Evolutionary conservation across 1,139 yeast genomes (phyloP).

Genomic region (Blastobotrys petasosporus): DNA sequence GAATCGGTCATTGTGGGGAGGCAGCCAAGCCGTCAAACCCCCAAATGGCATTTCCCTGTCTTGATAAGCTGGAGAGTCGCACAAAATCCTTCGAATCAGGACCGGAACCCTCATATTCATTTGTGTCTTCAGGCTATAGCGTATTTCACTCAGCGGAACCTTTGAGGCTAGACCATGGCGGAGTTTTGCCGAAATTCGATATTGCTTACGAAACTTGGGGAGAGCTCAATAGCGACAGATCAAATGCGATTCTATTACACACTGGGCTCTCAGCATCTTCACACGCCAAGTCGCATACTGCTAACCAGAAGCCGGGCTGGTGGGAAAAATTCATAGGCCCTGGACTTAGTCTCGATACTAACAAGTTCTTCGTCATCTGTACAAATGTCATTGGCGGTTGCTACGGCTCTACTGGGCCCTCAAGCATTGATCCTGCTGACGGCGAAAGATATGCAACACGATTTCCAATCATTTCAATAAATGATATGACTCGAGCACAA

Average conservation of each 20-base stretch:
- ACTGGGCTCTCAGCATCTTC: constrained; percentile 93
- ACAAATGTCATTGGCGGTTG: constrained; percentile 93
- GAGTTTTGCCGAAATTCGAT: constrained; percentile 63
- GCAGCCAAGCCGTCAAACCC: constrained; percentile 39
- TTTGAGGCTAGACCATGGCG: constrained; percentile 75
- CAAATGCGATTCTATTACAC: constrained; percentile 74
- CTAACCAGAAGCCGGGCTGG: constrained; percentile 79
- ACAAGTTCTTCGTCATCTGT: constrained; percentile 75
- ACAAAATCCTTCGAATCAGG: constrained; percentile 55
- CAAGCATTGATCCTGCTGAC: constrained; percentile 70
- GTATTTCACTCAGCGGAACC: constrained; percentile 51
- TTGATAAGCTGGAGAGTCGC: constrained; percentile 65
- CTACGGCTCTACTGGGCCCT: constrained; percentile 93
- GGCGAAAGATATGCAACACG: constrained; percentile 72
- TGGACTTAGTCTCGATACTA: constrained; percentile 70
- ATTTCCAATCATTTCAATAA: constrained; percentile 78
- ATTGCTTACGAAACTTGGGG: constrained; percentile 96
- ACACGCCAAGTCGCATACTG: constrained; percentile 81
- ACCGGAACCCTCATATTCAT: constrained; percentile 81
- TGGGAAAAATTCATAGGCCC: constrained; percentile 95
- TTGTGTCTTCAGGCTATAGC: constrained; percentile 63
- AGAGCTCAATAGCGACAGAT: constrained; percentile 48
- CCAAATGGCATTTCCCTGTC: constrained; percentile 75
- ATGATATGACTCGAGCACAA: constrained; percentile 91
- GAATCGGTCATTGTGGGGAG: no score